phyloP scores from a whole-genome alignment of 345 rosid genomes.

The Eucalyptus viminalis region DNA sequence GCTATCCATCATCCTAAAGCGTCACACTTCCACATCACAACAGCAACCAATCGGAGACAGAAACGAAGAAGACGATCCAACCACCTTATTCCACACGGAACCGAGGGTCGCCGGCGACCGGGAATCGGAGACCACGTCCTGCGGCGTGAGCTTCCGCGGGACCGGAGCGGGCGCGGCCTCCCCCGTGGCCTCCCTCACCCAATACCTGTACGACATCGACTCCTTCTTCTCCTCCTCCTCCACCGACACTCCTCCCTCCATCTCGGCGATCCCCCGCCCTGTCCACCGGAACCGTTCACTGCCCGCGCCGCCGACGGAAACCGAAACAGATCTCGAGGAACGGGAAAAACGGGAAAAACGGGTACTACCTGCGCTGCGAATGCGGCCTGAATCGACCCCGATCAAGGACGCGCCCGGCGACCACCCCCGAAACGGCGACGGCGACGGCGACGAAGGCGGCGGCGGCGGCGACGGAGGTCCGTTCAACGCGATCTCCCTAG shows the following conservation, averaged over 20 bases:
- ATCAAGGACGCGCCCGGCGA: neutral
- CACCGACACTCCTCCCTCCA: constrained; percentile 33
- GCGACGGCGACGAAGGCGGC: neutral
- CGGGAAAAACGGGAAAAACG: neutral
- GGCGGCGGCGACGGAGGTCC: neutral
- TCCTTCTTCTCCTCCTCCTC: constrained; percentile 17
- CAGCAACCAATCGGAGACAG: neutral
- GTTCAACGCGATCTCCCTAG: neutral
- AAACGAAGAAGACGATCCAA: neutral
- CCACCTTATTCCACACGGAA: constrained; percentile 76
- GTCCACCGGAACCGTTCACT: neutral
- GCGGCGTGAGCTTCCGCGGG: constrained; percentile 44
- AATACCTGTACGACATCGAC: constrained; percentile 60
- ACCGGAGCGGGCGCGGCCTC: constrained; percentile 83
- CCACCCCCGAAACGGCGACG: neutral
- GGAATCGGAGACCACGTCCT: constrained; percentile 14
- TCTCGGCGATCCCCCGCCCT: neutral
- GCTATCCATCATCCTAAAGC: neutral
- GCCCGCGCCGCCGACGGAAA: neutral
- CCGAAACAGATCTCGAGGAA: neutral
- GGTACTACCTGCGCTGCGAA: neutral
- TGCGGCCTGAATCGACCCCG: neutral
- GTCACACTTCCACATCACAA: neutral
- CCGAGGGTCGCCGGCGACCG: constrained; percentile 39
- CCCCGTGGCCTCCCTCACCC: constrained; percentile 63